Percentiles rank a stretch among this genome's conserved stretches.
phyloP scores from a whole-genome alignment of 2,329 filamentous ascomycete species.

The Venturiaceae sp. region DNA sequence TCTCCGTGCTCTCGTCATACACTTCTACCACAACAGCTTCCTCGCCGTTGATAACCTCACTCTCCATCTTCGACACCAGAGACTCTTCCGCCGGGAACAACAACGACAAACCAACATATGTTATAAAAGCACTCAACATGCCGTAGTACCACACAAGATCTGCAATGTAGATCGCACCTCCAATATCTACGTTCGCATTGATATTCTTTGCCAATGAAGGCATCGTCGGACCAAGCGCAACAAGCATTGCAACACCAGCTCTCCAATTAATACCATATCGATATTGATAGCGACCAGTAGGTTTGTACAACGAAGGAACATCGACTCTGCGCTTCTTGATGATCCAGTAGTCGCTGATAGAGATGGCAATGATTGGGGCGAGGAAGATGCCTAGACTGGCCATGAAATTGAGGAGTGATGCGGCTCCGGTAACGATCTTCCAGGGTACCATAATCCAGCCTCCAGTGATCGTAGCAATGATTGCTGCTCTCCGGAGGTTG shows the following conservation, averaged over 20 bases:
- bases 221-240: slow-evolving; percentile 12
- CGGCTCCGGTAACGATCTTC: slow-evolving; percentile 4
- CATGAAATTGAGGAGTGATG: slow-evolving; percentile 14
- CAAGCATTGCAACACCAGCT: slow-evolving; percentile 13
- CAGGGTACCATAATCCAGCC: slow-evolving; percentile 13
- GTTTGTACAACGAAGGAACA: slow-evolving; percentile 14
- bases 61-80: slow-evolving; percentile 13
- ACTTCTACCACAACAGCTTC: too few relatives aligned
- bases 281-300: slow-evolving; percentile 12
- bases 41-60: too few relatives aligned
- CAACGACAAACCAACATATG: background rate
- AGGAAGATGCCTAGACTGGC: slow-evolving; percentile 16
- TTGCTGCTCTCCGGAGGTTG: slow-evolving; percentile 16
- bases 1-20: too few relatives aligned
- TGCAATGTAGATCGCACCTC: background rate
- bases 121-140: background rate
- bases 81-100: background rate
- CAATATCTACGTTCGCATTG: background rate
- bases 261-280: slow-evolving; percentile 16
- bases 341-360: slow-evolving; percentile 6
- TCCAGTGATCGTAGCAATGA: background rate
- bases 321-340: slow-evolving; percentile 12
- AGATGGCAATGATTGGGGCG: slow-evolving; percentile 10
- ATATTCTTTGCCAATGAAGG: slow-evolving; percentile 11
- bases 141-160: background rate